A percentile compares a stretch with the other conserved stretches of the same genome.
Evolutionary conservation across 139 green algal species (phyloP).

Genomic region (Chara braunii): DNA sequence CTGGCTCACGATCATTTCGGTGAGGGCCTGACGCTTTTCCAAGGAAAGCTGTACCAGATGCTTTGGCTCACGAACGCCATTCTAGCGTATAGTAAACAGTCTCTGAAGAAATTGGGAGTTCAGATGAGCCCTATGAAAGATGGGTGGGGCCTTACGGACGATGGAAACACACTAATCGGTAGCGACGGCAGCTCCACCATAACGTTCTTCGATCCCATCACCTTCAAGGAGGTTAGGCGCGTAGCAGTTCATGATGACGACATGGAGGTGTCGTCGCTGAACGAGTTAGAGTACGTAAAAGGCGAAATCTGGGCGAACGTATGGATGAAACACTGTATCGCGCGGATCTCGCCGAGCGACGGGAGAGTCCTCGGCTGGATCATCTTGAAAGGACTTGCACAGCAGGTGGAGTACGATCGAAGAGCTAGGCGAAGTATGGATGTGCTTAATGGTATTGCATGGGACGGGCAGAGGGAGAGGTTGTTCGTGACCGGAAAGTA

Average conservation of each 20-base stretch:
- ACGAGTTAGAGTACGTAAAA: constrained; percentile 44
- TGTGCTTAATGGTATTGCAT: constrained; percentile 40
- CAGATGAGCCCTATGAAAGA: constrained; percentile 30
- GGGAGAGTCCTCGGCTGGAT: constrained; percentile 39
- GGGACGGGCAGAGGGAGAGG: neutral
- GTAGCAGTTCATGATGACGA: constrained; percentile 14
- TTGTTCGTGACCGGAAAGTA: constrained; percentile 34
- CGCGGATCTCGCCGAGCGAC: constrained; percentile 31
- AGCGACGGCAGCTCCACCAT: constrained; percentile 26
- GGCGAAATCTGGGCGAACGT: constrained; percentile 42
- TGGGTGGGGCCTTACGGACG: constrained; percentile 39
- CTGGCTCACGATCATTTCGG: constrained; percentile 39
- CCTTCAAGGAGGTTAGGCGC: constrained; percentile 2
- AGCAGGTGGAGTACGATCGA: too few relatives aligned
- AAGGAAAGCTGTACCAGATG: too few relatives aligned
- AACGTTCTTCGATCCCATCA: constrained; percentile 37
- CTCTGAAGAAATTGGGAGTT: too few relatives aligned
- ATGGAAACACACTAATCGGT: constrained; percentile 22
- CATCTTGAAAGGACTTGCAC: constrained; percentile 21
- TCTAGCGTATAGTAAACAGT: too few relatives aligned
- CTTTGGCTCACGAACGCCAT: too few relatives aligned
- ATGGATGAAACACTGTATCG: constrained; percentile 41
- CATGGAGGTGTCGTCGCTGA: constrained; percentile 18
- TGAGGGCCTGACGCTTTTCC: constrained; percentile 26
- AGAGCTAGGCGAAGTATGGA: constrained; percentile 5